Base-by-base conservation (phyloP, 352 stramenopile genomes). In the Globisporangium splendens region DNA sequence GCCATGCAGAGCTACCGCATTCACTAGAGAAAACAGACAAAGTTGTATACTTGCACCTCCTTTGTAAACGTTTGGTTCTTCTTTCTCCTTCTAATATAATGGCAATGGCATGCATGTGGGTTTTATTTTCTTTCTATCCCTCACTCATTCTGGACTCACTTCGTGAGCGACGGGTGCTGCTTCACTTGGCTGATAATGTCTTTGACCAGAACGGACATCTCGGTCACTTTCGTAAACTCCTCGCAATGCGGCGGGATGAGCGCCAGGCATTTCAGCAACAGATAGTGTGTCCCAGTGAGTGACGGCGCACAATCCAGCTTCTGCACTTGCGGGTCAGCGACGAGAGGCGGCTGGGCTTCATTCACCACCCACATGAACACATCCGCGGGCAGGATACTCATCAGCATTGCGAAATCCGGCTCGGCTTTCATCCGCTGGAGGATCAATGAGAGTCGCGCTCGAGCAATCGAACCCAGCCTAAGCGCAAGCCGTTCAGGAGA, bases 191-290 rank as follows among this genome's bases (percentile, higher is more conserved):
- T 72, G 54, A 89, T 90, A 46, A 88, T 79, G 33, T 91, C 79
- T 62, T 93, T 91, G n/a, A 89, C 82, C n/a, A 94, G 55, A 44
- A 86, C 69, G 0, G 78, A 89, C 84, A 94, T 94, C n/a, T 68
- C 75, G 13, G 66, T 80, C 14, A 88, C 68, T 58, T 86, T 89
- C 18, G 79, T 73, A 31, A 90, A 90, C 20, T 90, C 82, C 4
- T 72, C 62, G 17, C 73, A 69, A 1, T 48, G 63, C 3, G 74
- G 66, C 47, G 70, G 59, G 62, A 94, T 65, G 33, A 78, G 52
- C 17, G 74, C 65, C 18, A 91, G 60, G 22, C 83, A 95, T 33
- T 82, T 80, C 31, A 88, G 68, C 28, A 95, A 50, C 43, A 95
- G 50, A 41, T 85, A 79, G 48, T 89, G 83, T 13, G 85, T 95